Percentiles rank a stretch among this genome's conserved stretches.
Evolutionary conservation across 371 early-diverging fungal genomes (phyloP).

Genomic region (Rhizopus microsporus): DNA sequence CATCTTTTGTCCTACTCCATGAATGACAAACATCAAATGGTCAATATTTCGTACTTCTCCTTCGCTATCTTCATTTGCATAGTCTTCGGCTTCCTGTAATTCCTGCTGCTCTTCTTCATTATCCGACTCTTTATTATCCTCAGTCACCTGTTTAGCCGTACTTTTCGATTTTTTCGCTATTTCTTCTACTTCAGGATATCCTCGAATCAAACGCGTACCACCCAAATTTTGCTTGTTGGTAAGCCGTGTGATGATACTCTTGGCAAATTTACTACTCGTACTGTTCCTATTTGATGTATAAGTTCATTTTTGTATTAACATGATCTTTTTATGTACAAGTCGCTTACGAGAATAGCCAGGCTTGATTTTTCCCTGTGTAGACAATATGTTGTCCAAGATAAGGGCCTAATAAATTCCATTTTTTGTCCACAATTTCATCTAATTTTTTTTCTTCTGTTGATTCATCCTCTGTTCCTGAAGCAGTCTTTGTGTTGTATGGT

Average conservation of each 20-base stretch:
- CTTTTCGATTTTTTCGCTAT: conserved; percentile 20
- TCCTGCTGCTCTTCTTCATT: conserved; percentile 37
- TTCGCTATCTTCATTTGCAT: conserved; percentile 52
- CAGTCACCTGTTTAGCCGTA: conserved; percentile 21
- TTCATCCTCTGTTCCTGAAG: conserved; percentile 19
- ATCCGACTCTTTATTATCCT: conserved; percentile 28
- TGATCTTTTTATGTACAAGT: background rate
- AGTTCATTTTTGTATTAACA: background rate
- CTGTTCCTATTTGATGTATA: conserved; percentile 30
- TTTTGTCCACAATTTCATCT: conserved; percentile 48
- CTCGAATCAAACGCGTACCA: conserved; percentile 72
- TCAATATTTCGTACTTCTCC: conserved; percentile 68
- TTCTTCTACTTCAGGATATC: conserved; percentile 72
- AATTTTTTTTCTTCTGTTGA: conserved; percentile 40
- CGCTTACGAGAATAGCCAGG: conserved; percentile 68
- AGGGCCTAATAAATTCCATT: conserved; percentile 75
- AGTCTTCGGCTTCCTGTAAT: conserved; percentile 49
- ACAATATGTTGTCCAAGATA: conserved; percentile 77
- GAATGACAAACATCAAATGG: conserved; percentile 79
- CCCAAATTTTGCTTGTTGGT: conserved; percentile 65
- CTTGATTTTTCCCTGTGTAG: conserved; percentile 63
- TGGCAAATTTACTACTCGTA: conserved; percentile 66
- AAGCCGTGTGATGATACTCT: conserved; percentile 70
- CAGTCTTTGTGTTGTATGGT: conserved; percentile 38
- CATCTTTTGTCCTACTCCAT: conserved; percentile 82